phyloP scores from a whole-genome alignment of 148 eudicot genomes.

The Rheum nobile region DNA sequence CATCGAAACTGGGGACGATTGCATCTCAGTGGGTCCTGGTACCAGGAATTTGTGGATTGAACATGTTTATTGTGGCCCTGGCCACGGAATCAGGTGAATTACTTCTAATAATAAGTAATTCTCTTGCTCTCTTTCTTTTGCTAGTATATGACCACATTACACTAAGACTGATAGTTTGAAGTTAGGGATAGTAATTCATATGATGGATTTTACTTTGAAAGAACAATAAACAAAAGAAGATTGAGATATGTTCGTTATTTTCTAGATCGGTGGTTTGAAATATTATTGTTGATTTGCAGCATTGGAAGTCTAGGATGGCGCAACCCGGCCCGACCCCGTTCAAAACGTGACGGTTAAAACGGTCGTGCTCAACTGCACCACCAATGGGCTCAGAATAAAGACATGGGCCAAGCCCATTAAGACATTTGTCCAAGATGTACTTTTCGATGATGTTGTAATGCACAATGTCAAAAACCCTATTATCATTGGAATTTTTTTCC shows the following conservation, averaged over 20 bases:
- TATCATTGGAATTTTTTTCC: too few relatives aligned
- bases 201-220: too few relatives aligned
- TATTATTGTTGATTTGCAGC: slow-evolving; percentile 15
- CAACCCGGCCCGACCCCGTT: slow-evolving; percentile 37
- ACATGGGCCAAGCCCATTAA: slow-evolving; percentile 45
- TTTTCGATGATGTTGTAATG: slow-evolving; percentile 29
- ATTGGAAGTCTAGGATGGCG: slow-evolving; percentile 37
- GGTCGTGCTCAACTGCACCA: slow-evolving; percentile 20
- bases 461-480: slow-evolving; percentile 31
- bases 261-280: too few relatives aligned
- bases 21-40: slow-evolving; percentile 44
- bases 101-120: too few relatives aligned
- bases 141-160: too few relatives aligned
- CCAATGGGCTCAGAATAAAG: slow-evolving; percentile 39
- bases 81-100: slow-evolving; percentile 66
- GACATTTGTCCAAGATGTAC: slow-evolving; percentile 24
- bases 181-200: too few relatives aligned
- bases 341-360: slow-evolving; percentile 37
- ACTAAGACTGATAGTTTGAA: too few relatives aligned
- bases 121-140: too few relatives aligned
- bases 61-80: slow-evolving; percentile 39
- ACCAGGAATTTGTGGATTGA: slow-evolving; percentile 30
- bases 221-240: too few relatives aligned
- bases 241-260: too few relatives aligned
- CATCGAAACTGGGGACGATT: slow-evolving; percentile 49